Evolutionary conservation across 352 stramenopile genomes (phyloP), one percentile per base, ranked within the genome.

Genomic region (Phytopythium helicoides): DNA sequence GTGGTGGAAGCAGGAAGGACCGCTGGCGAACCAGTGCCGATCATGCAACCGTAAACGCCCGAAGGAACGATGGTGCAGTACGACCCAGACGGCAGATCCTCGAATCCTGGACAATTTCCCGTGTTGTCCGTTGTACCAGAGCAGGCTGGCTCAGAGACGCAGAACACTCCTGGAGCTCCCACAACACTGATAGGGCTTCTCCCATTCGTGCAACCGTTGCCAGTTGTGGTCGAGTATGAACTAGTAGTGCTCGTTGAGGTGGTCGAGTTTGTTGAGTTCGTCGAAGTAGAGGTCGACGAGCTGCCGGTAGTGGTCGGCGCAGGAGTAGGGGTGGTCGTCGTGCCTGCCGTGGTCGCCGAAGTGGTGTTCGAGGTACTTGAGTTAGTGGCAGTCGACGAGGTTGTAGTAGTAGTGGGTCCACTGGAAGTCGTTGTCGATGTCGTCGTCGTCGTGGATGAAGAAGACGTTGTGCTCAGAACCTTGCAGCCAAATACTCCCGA

Each of bases 401-500:
- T 10, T 9, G 28, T 33, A 10, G 28, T 33, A 33, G 28, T 33
- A 33, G 28, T 33, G 28, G n/a, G n/a, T n/a, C n/a, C n/a, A n/a
- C 9, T 33, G 5, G 28, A 33, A 5, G 28, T 33, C 28, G 28
- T 33, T 5, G 36, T 41, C 36, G 36, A 18, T 21, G 36, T 41
- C n/a, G 36, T 11, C 36, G 36, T n/a, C n/a, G n/a, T n/a, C n/a
- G n/a, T n/a, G n/a, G n/a, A n/a, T n/a, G n/a, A n/a, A n/a, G n/a
- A 41, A 22, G 18, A 9, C 18, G 36, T 21, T 2, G 36, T 18
- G 36, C 36, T 21, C 15, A 21, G 8, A n/a, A 41, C 36, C 36
- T 65, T 71, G 58, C 69, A 84, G 21, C 70, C 73, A 51, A 72
- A 84, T 15, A 60, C 67, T n/a, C 62, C 62, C 14, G 69, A 78